These are phyloP conservation scores for Margaritispora aquatica DNA, from an alignment of 495 filamentous ascomycete genomes.

Conservation along the genomic window DNA sequence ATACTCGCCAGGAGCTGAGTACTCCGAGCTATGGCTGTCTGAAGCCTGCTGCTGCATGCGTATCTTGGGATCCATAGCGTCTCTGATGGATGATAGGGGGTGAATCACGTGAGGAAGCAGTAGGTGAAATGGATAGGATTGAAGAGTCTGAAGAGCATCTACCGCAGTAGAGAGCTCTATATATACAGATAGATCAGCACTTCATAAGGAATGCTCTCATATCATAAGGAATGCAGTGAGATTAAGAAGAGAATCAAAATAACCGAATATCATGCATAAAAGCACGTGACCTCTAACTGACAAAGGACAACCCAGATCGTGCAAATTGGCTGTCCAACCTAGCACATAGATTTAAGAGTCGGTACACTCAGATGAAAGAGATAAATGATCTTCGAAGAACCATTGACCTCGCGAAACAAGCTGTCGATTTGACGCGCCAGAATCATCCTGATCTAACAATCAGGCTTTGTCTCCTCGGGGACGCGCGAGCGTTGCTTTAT, in stretches of 20 bases:
- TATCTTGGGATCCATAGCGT: background rate
- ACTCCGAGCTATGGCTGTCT: background rate
- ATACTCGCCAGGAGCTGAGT: background rate
- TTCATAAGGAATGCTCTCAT: too few species aligned
- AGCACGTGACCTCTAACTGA: background rate
- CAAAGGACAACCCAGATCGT: background rate
- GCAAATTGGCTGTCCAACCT: conserved; percentile 1
- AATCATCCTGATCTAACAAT: background rate
- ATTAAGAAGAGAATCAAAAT: too few species aligned
- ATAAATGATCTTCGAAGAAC: background rate
- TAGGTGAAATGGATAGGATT: too few species aligned
- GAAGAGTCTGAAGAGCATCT: too few species aligned
- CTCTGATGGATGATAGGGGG: background rate
- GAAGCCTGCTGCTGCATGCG: background rate
- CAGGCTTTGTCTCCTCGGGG: background rate
- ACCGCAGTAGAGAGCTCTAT: too few species aligned
- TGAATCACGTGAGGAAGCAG: too few species aligned
- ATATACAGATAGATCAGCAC: too few species aligned
- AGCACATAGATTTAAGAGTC: background rate
- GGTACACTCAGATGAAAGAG: background rate
- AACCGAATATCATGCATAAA: too few species aligned
- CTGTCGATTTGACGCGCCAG: conserved; percentile 2
- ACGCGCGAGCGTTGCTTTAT: background rate
- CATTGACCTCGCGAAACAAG: background rate
- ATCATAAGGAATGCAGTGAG: too few species aligned